Percentiles rank a stretch among this genome's conserved stretches.
phyloP scores from a whole-genome alignment of 495 filamentous ascomycete genomes.

The Neurospora hispaniola region DNA sequence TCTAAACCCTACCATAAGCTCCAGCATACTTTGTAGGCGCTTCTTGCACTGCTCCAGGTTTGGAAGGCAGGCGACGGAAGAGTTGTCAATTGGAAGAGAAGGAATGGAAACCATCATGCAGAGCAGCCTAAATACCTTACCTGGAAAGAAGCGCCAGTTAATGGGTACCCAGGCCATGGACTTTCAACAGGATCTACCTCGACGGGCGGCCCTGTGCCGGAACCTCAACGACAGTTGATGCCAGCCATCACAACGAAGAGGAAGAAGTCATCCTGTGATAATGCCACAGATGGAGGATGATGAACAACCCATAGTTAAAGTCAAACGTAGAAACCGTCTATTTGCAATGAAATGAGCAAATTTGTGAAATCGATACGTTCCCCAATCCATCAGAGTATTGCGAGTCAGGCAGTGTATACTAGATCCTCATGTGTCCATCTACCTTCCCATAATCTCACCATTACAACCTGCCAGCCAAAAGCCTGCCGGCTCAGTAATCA shows the following conservation, averaged over 20 bases:
- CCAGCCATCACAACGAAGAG: background rate
- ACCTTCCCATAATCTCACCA: background rate
- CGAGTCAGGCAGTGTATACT: background rate
- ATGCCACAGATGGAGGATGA: no score
- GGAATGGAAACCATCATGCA: no score
- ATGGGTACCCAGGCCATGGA: no score
- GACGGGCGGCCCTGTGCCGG: background rate
- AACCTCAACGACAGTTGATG: background rate
- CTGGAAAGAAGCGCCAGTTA: no score
- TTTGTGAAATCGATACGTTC: background rate
- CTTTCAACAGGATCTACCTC: no score
- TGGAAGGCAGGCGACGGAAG: no score
- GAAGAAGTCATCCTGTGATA: no score
- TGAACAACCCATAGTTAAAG: background rate
- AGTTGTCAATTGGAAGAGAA: no score
- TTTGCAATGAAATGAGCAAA: background rate
- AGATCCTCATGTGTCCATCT: background rate
- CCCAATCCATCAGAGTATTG: background rate
- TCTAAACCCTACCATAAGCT: background rate
- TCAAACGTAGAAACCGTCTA: background rate
- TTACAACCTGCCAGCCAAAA: background rate
- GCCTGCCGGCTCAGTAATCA: background rate
- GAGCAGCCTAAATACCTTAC: no score
- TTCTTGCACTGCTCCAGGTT: background rate
- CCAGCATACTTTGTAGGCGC: background rate